Percentiles rank a stretch among this genome's conserved stretches.
Conservation (phyloP, 2,329 filamentous ascomycete genomes). For the Cladosporium sp. region DNA sequence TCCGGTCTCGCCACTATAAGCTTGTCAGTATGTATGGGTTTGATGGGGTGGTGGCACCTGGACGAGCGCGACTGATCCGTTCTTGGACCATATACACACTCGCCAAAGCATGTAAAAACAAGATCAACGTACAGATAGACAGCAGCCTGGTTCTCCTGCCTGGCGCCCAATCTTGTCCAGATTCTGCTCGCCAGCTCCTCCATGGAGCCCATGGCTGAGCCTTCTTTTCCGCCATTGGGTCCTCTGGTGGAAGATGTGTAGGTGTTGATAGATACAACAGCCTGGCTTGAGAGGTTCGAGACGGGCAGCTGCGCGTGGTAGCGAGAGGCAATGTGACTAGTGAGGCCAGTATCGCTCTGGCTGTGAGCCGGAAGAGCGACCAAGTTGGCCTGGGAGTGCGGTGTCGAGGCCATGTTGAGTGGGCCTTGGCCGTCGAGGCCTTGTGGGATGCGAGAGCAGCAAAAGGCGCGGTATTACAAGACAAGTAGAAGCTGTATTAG, state of each 20-base stretch:
- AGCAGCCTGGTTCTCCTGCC: constrained; percentile 89
- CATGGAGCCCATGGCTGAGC: constrained; percentile 86
- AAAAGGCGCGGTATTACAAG: background rate
- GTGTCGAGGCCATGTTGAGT: constrained; percentile 41
- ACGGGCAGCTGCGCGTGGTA: constrained; percentile 92
- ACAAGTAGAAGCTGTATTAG: constrained; percentile 13
- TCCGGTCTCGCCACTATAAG: constrained; percentile 82
- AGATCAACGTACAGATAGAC: constrained; percentile 76
- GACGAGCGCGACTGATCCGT: background rate
- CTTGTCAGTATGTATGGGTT: constrained; percentile 21
- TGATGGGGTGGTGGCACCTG: background rate
- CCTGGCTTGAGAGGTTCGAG: constrained; percentile 85
- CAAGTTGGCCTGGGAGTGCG: constrained; percentile 80
- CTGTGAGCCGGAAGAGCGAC: constrained; percentile 83
- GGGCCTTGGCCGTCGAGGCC: constrained; percentile 29
- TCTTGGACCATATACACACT: background rate
- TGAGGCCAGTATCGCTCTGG: constrained; percentile 68
- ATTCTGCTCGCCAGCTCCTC: constrained; percentile 89
- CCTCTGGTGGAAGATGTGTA: constrained; percentile 88
- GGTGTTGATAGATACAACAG: constrained; percentile 88
- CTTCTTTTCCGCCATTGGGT: constrained; percentile 85
- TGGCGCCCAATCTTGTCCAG: constrained; percentile 79
- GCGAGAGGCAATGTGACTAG: constrained; percentile 78
- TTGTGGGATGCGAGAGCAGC: constrained; percentile 7
- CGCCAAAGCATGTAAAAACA: background rate